Base-by-base conservation (phyloP, 257 asterid genomes). In the Eucommia ulmoides region DNA sequence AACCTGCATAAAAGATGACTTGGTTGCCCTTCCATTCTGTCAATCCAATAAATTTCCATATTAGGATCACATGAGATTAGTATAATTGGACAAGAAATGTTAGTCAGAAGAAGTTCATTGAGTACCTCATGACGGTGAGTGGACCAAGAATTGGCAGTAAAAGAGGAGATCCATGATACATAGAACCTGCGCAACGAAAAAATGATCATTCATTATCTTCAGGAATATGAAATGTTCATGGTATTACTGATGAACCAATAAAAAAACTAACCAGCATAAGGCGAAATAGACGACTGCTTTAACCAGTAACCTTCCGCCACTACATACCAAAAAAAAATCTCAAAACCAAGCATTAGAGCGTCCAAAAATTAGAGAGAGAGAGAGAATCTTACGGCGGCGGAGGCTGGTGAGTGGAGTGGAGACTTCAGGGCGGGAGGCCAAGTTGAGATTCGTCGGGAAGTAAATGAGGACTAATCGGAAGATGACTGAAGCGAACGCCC, bases 261-360 rank as follows among this genome's bases (percentile, higher is more conserved):
- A 44, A 29, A 20, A 19, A 54, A 75, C 78, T 35, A 53, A 88
- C 98, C 98, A 19, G 93, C 78, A 73, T 89, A 85, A 12, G 96
- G 96, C 45, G 98, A 85, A 72, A 86, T 61, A 2, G 88, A 77
- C 24, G 72, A 61, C 68, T 86, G 92, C 80, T 83, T 80, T 33
- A 86, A 75, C 96, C 96, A 80, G 73, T 83, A 86, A 42, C 95
- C 98, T 65, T 91, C 98, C 41, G 98, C 81, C 71, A 91, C 98
- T 86, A 50, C 59, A 61, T 58, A 24, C 16, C 1, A 38, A 17
- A 54, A 19, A 3, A 7, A 61, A n/a, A 18, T 42, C 7, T 3
- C 8, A 33, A 20, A 2, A 20, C 1, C 19, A 51, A 16, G 18
- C 8, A 41, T 2, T 25, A 1, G 33, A 3, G 17, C 15, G 35